Conservation (phyloP, 352 stramenopile species). For the Pythium angustatum region DNA sequence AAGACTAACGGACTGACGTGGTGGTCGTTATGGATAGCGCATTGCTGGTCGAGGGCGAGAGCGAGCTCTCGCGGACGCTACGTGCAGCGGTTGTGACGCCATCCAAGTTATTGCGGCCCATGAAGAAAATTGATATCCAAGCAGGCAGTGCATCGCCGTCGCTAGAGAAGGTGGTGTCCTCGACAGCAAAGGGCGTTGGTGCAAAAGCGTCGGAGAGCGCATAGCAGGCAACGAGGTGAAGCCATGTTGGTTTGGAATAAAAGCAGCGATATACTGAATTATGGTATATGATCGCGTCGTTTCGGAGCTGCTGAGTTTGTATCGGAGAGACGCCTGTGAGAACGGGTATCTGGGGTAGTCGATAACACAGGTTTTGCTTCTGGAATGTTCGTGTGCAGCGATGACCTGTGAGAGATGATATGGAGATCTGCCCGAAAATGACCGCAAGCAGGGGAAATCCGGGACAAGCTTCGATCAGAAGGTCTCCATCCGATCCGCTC, state of each 20-base stretch:
- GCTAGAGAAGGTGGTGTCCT: not conserved
- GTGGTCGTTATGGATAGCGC: not conserved
- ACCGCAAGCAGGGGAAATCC: not conserved
- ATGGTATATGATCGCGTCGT: not conserved
- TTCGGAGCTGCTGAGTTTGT: constrained; percentile 1
- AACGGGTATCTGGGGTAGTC: not conserved
- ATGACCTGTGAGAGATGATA: constrained; percentile 19
- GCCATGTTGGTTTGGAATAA: not conserved
- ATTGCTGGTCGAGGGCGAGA: constrained; percentile 10
- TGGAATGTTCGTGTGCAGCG: constrained; percentile 24
- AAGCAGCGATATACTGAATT: not conserved
- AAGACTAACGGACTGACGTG: too few relatives aligned
- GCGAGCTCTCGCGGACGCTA: constrained; percentile 5
- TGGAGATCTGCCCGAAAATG: not conserved
- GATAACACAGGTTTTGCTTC: constrained; percentile 18
- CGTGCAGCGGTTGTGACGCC: constrained; percentile 39
- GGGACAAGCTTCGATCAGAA: too few relatives aligned
- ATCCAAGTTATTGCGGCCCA: constrained; percentile 53
- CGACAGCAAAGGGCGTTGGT: not conserved
- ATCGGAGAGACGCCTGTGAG: constrained; percentile 5
- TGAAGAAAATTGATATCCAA: constrained; percentile 63
- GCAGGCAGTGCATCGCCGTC: constrained; percentile 1
- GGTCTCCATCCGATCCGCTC: too few relatives aligned
- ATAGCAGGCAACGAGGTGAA: constrained; percentile 8
- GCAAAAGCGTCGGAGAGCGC: constrained; percentile 21